phyloP scores from a whole-genome alignment of 768 basidiomycete species.

The Dioszegia aurantiaca region DNA sequence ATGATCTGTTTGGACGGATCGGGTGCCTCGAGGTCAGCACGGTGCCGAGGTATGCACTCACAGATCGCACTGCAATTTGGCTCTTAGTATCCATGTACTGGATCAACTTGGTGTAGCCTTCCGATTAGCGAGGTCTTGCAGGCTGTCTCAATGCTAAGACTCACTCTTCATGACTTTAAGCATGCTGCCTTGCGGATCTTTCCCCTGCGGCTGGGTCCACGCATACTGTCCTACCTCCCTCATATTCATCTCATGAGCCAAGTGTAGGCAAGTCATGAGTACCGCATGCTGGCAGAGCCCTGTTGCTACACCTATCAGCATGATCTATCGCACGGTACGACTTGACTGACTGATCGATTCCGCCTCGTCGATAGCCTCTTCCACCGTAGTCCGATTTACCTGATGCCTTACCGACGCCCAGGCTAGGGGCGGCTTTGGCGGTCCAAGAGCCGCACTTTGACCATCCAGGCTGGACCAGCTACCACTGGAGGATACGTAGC shows the following conservation, averaged over 20 bases:
- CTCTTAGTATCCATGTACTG: conserved; percentile 11
- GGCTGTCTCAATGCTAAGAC: conserved; percentile 1
- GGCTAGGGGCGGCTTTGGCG: conserved; percentile 20
- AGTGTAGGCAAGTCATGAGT: conserved; percentile 40
- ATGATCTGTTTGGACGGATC: conserved; percentile 41
- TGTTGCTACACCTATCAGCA: conserved; percentile 4
- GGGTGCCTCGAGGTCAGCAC: conserved; percentile 20
- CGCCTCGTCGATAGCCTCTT: conserved; percentile 9
- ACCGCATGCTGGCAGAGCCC: conserved; percentile 39
- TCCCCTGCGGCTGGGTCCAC: conserved; percentile 31
- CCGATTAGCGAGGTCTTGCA: not conserved
- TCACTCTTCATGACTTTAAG: conserved; percentile 43
- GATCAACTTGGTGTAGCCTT: conserved; percentile 11
- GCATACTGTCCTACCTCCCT: conserved; percentile 40
- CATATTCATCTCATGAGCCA: conserved; percentile 39
- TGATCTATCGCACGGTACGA: not conserved
- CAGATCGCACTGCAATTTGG: conserved; percentile 5
- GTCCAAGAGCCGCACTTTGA: not conserved
- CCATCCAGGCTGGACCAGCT: conserved; percentile 9
- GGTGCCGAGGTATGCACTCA: no score
- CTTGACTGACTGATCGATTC: conserved; percentile 1
- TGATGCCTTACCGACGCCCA: conserved; percentile 27
- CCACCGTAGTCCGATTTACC: not conserved
- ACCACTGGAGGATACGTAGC: conserved; percentile 4
- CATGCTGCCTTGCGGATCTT: conserved; percentile 43